A percentile compares a stretch with the other conserved stretches of the same genome.
Evolutionary conservation across 345 rosid species (phyloP).

Genomic region (Populus pruinosa): DNA sequence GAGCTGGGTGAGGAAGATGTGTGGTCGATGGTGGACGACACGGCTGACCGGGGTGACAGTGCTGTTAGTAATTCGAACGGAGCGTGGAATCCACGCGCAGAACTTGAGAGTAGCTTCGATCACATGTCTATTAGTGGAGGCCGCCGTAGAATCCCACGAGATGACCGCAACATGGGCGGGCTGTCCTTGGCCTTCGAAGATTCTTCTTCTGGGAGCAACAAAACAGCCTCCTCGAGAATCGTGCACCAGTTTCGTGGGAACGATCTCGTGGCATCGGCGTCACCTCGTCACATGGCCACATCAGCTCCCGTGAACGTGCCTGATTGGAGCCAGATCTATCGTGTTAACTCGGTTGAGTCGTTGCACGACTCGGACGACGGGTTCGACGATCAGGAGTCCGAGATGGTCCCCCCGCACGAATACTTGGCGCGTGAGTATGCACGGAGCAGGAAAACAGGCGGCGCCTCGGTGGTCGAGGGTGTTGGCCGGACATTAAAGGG

Average conservation of each 20-base stretch:
- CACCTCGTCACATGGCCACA: slow-evolving; percentile 53
- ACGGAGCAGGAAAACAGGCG: slow-evolving; percentile 41
- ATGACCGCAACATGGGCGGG: slow-evolving; percentile 49
- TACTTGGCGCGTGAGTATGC: slow-evolving; percentile 69
- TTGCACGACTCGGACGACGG: slow-evolving; percentile 68
- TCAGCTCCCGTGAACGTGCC: slow-evolving; percentile 94
- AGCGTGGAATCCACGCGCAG: slow-evolving; percentile 47
- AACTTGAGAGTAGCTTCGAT: slow-evolving; percentile 18
- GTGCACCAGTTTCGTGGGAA: slow-evolving; percentile 67
- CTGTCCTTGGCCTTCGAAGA: slow-evolving; percentile 69
- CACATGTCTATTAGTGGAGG: not conserved
- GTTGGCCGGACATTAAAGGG: slow-evolving; percentile 92
- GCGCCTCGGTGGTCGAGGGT: slow-evolving; percentile 72
- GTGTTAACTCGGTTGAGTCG: slow-evolving; percentile 78
- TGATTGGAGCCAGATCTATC: slow-evolving; percentile 85
- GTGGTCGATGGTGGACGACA: slow-evolving; percentile 63
- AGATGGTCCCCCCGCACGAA: slow-evolving; percentile 94
- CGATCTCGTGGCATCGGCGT: slow-evolving; percentile 24
- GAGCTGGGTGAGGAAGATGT: slow-evolving; percentile 84
- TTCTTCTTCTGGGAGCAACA: slow-evolving; percentile 21
- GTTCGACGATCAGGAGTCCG: slow-evolving; percentile 47
- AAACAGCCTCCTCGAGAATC: slow-evolving; percentile 50
- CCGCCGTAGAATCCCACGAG: slow-evolving; percentile 17
- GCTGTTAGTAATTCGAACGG: slow-evolving; percentile 1
- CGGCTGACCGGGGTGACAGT: slow-evolving; percentile 23